Evolutionary conservation across 768 basidiomycete species (phyloP), one percentile per base, ranked within the genome.

Genomic region (Lentinus brumalis): DNA sequence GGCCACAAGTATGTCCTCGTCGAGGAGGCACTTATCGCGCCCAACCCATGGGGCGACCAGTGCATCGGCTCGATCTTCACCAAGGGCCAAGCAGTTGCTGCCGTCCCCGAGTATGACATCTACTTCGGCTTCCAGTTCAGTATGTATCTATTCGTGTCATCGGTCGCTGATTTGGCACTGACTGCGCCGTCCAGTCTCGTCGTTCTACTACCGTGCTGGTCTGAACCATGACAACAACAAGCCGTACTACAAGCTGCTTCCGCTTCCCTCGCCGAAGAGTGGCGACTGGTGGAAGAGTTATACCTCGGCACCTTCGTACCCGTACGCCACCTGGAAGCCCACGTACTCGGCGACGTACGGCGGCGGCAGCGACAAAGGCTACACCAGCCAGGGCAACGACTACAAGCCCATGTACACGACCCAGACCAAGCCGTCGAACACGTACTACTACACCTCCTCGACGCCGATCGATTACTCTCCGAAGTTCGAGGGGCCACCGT

Each of bases 41-140:
- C 53, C 26, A 63, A 63, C 57, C 62, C 62, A 26, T 59, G 57
- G 57, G 62, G 62, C 35, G 57, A 56, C 41, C 57, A 63, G 62
- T 63, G 62, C 57, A 59, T 63, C 15, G 62, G 62, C 32, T 42
- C 62, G 31, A 39, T 63, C 53, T 59, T 63, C 53, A 56, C 53
- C 21, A 21, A 18, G n/a, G 62, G 62, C 38, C 46, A 56, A 21
- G 41, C 61, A 1, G 29, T 45, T 18, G 29, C 52, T 8, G 51
- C 56, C 15, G n/a, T 26, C 12, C 52, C 57, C 39, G 30, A 42
- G 12, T 59, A 40, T 21, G 62, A 63, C 31, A 39, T 59, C 53
- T 32, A 30, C 42, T 40, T 63, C 29, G 62, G 62, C 57, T 59
- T 63, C 57, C 57, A 63, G 45, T 46, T 59, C 38, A 6, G 57